phyloP scores from a whole-genome alignment of 805 yeast species.

The Suhomyces sp. region DNA sequence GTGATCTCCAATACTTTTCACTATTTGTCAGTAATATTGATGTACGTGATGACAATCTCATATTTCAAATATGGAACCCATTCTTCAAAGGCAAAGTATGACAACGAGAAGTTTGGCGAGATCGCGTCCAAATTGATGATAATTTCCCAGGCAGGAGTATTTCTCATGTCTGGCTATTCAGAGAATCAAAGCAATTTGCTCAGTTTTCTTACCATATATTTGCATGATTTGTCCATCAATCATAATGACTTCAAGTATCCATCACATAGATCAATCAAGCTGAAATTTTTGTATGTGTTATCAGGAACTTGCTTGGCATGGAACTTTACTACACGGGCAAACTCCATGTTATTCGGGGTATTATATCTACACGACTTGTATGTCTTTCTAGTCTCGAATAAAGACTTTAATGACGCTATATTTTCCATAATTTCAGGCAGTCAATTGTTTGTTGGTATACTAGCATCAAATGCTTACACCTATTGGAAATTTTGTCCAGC shows the following conservation, averaged over 20 bases:
- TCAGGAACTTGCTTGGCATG: slow-evolving; percentile 56
- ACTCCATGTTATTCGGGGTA: slow-evolving; percentile 70
- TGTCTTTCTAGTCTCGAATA: slow-evolving; percentile 15
- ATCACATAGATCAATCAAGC: slow-evolving; percentile 17
- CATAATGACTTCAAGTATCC: slow-evolving; percentile 14
- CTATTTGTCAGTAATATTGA: slow-evolving; percentile 43
- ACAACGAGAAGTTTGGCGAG: slow-evolving; percentile 10
- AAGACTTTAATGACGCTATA: slow-evolving; percentile 15
- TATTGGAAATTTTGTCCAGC: slow-evolving; percentile 63
- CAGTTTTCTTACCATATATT: slow-evolving; percentile 53
- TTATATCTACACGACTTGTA: slow-evolving; percentile 58
- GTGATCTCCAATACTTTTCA: slow-evolving; percentile 53
- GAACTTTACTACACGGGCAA: slow-evolving; percentile 68
- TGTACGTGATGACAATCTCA: slow-evolving; percentile 48
- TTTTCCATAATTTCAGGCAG: slow-evolving; percentile 54
- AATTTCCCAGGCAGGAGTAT: slow-evolving; percentile 78
- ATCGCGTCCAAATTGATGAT: slow-evolving; percentile 47
- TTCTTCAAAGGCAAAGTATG: not conserved
- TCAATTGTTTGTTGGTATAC: slow-evolving; percentile 45
- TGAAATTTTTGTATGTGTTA: slow-evolving; percentile 30
- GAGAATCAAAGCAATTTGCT: slow-evolving; percentile 69
- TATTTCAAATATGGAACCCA: slow-evolving; percentile 11
- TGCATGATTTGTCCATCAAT: slow-evolving; percentile 41
- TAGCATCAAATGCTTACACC: slow-evolving; percentile 50
- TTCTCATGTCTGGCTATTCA: slow-evolving; percentile 68